A percentile compares a stretch with the other conserved stretches of the same genome.
These are phyloP conservation scores for Ogataea zsoltii DNA, from an alignment of 805 yeast species.

Conservation along the genomic window DNA sequence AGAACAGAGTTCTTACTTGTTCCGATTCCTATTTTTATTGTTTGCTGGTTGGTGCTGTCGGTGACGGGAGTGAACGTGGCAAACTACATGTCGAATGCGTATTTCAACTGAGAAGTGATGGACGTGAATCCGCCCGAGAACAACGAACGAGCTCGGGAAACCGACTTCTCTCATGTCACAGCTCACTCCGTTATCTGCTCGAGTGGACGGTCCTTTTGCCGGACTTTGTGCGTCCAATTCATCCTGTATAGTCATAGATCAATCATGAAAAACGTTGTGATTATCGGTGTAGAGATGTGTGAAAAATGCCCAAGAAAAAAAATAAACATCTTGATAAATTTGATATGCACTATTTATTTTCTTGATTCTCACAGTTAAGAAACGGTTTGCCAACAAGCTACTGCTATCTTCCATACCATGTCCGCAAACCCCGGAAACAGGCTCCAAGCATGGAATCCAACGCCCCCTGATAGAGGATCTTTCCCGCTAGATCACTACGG, in stretches of 20 bases:
- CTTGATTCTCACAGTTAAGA: too few species aligned
- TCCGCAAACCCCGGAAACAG: conserved; percentile 50
- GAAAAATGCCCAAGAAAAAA: too few species aligned
- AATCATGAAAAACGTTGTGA: not conserved
- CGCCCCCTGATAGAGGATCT: conserved; percentile 96
- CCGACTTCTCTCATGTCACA: too few species aligned
- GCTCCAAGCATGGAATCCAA: conserved; percentile 60
- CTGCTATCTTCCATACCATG: too few species aligned
- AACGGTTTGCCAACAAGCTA: too few species aligned
- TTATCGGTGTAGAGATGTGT: conserved; percentile 17
- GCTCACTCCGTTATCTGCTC: too few species aligned
- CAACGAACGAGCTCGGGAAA: too few species aligned
- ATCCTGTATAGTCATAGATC: not conserved
- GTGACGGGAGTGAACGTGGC: conserved; percentile 75
- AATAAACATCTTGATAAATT: too few species aligned
- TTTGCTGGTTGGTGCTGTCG: conserved; percentile 59
- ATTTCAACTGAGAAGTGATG: conserved; percentile 25
- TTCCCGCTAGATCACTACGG: conserved; percentile 89
- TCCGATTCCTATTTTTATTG: conserved; percentile 61
- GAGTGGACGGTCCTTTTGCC: too few species aligned
- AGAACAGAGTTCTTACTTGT: conserved; percentile 60
- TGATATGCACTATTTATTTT: too few species aligned
- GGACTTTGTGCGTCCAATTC: not conserved
- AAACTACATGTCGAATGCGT: conserved; percentile 52
- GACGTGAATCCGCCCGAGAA: too few species aligned